These are phyloP conservation scores for Brettanomyces nanus DNA, from an alignment of 805 yeast species.

Conservation along the genomic window DNA sequence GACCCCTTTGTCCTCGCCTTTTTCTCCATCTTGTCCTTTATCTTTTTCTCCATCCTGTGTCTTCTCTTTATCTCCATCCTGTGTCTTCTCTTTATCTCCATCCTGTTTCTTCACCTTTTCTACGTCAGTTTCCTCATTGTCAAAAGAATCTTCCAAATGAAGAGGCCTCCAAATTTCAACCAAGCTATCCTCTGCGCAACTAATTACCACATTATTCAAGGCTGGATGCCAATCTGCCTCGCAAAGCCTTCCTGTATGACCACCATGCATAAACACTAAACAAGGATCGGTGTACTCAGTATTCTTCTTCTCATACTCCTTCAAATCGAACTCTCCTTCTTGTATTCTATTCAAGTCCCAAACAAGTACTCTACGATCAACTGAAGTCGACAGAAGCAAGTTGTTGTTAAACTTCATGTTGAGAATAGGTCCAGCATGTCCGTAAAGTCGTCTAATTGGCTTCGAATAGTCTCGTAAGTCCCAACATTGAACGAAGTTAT, in stretches of 20 bases:
- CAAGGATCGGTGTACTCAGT: constrained; percentile 66
- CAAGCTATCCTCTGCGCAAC: constrained; percentile 69
- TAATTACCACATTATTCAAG: constrained; percentile 48
- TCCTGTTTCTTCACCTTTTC: constrained; percentile 26
- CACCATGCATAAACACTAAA: constrained; percentile 74
- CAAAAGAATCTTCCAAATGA: constrained; percentile 31
- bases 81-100: constrained; percentile 22
- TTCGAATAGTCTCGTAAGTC: constrained; percentile 56
- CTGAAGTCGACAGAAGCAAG: constrained; percentile 47
- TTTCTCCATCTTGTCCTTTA: not conserved
- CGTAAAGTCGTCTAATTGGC: constrained; percentile 59
- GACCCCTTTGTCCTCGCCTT: not conserved
- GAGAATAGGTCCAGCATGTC: constrained; percentile 52
- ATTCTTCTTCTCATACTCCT: constrained; percentile 43
- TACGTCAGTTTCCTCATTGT: constrained; percentile 31
- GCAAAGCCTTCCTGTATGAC: constrained; percentile 65
- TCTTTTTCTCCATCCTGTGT: not conserved
- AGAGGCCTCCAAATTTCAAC: constrained; percentile 73
- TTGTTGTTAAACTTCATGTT: constrained; percentile 44
- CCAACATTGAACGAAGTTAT: constrained; percentile 64
- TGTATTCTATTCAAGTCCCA: constrained; percentile 67
- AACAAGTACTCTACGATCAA: constrained; percentile 60
- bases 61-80: constrained; percentile 1
- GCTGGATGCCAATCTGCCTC: constrained; percentile 64
- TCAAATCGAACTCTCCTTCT: constrained; percentile 46